Conservation (phyloP, 2,329 filamentous ascomycete species). For the Fusarium sp. region DNA sequence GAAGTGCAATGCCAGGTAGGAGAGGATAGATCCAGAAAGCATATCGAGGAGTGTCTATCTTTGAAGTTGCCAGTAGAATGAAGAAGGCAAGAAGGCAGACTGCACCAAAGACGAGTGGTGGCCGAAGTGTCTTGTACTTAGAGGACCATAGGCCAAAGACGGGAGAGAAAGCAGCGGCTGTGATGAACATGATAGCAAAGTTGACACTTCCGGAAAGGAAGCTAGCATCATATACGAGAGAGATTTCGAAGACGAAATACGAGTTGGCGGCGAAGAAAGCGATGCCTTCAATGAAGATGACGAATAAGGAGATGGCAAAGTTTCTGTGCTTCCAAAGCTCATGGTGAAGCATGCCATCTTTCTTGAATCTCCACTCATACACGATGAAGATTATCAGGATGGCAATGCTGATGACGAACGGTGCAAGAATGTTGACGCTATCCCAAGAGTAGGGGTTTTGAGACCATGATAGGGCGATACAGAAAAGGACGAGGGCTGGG, state of each 20-base stretch:
- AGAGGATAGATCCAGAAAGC: neutral
- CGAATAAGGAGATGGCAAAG: neutral
- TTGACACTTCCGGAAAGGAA: neutral
- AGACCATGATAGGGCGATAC: neutral
- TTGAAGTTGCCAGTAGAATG: neutral
- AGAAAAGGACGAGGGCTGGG: neutral
- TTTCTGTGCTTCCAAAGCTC: neutral
- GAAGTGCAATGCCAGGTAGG: neutral
- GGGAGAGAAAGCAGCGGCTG: neutral
- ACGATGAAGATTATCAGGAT: neutral
- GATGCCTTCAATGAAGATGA: neutral
- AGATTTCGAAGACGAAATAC: neutral
- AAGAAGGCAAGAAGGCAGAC: neutral
- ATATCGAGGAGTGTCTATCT: neutral
- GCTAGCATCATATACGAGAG: neutral
- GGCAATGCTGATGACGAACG: neutral
- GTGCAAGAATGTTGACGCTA: neutral
- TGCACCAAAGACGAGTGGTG: neutral
- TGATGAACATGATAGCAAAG: neutral
- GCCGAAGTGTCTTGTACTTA: neutral
- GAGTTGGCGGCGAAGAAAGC: neutral
- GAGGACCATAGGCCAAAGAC: neutral
- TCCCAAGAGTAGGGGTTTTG: neutral
- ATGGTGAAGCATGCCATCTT: neutral
- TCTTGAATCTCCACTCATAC: neutral